Base-by-base conservation (phyloP, 2,329 filamentous ascomycete species). In the Cadophora sp. region DNA sequence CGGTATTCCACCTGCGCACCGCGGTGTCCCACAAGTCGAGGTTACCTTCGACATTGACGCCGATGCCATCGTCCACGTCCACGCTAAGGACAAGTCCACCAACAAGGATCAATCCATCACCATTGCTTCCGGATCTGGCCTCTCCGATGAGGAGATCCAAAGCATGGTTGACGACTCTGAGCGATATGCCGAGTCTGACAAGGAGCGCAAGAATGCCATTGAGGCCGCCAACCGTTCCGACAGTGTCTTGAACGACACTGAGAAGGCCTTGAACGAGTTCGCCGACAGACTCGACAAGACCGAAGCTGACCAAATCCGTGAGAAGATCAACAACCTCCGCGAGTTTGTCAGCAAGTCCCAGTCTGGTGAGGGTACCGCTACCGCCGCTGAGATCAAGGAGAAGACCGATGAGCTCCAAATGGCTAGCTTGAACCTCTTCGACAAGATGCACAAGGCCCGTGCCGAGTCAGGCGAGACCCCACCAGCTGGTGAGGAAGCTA, bases 21-120 rank as follows among this genome's bases (percentile, higher is more conserved):
- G 94, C 81, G 94, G 94, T 86, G 93, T 97, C 70, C 95, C 95
- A 73, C 95, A 98, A 82, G 87, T 98, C 68, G 95, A 98, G 87
- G 95, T 98, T 77, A 97, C 95, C 78, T 98, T 98, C 83, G 95
- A 98, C 83, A 97, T 98, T 81, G 95, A 98, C 77, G 95, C 95
- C 78, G 94, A 98, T 83, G 97, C 94, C 22, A 97, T 98, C 77
- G 94, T 98, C 77, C 94, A 97, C 86, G 95, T 98, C 73, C 92
- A 96, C 82, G 95, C 95, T 82, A 97, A 97, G 88, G 95, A 98
- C 86, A 97, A 98, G 91, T 95, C 94, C 76, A 98, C 94, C 84
- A 93, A 93, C 90, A 98, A 97, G 91, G 95, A 98, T 81, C 95
- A 99, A 87, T 97, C 94, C 71, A 98, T 99, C 85, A 98, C 95